These are phyloP conservation scores for Cokeromyces recurvatus DNA, from an alignment of 371 early-diverging fungal genomes.

Conservation along the genomic window DNA sequence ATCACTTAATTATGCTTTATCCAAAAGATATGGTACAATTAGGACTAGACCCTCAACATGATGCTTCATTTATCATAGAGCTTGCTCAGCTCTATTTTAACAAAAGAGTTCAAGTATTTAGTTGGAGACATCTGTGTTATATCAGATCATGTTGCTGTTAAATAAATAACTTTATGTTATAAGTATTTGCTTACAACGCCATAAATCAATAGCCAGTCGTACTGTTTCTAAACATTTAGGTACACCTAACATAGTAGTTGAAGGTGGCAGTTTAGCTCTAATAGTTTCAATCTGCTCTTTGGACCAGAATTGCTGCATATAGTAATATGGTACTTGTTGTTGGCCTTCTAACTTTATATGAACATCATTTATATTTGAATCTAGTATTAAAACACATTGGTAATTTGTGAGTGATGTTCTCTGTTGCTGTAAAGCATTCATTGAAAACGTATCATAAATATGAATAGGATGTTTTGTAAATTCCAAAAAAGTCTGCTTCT, in stretches of 20 bases:
- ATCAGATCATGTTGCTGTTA: background rate
- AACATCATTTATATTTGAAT: too few relatives aligned
- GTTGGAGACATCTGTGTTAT: slow-evolving; percentile 8
- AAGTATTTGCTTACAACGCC: slow-evolving; percentile 16
- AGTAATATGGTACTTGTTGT: too few relatives aligned
- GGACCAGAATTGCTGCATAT: slow-evolving; percentile 8
- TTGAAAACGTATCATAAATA: background rate
- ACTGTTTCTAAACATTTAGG: slow-evolving; percentile 8
- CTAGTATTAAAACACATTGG: slow-evolving; percentile 17
- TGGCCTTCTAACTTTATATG: too few relatives aligned
- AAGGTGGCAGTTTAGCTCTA: background rate
- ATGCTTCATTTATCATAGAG: slow-evolving; percentile 36
- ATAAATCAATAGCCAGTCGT: slow-evolving; percentile 9
- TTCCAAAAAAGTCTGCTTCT: background rate
- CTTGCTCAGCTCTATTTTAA: slow-evolving; percentile 42
- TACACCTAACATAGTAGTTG: slow-evolving; percentile 6
- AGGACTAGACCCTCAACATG: slow-evolving; percentile 40
- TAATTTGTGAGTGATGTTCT: background rate
- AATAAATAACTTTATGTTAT: background rate
- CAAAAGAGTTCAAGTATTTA: slow-evolving; percentile 22
- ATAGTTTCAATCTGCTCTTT: background rate
- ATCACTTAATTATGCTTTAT: slow-evolving; percentile 10
- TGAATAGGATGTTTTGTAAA: slow-evolving; percentile 4
- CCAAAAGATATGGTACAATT: slow-evolving; percentile 41
- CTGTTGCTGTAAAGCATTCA: too few relatives aligned